These are phyloP conservation scores for Boletus smithii DNA, from an alignment of 1,284 basidiomycete genomes.

Conservation along the genomic window DNA sequence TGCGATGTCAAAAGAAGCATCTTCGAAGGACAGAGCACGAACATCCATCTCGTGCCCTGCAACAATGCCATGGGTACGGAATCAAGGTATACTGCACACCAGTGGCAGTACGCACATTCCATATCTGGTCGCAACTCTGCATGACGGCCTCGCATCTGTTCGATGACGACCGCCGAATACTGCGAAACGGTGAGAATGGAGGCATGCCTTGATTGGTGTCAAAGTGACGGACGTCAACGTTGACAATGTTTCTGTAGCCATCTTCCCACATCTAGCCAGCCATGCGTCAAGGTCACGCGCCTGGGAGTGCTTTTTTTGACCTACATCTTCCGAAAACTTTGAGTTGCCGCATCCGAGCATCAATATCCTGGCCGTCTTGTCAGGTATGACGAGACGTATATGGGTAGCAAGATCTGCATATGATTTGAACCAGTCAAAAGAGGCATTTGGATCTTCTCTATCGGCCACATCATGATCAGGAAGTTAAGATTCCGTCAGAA, in stretches of 20 bases:
- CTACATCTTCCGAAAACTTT: conserved; percentile 69
- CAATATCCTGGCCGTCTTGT: conserved; percentile 65
- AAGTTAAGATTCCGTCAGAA: not conserved
- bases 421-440: conserved; percentile 88
- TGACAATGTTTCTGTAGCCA: conserved; percentile 82
- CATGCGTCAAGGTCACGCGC: not conserved
- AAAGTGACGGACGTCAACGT: conserved; percentile 64
- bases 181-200: conserved; percentile 30
- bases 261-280: conserved; percentile 80
- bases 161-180: conserved; percentile 81
- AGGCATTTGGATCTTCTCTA: conserved; percentile 60
- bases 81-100: not conserved
- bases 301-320: conserved; percentile 15
- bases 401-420: conserved; percentile 64
- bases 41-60: conserved; percentile 91
- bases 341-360: conserved; percentile 94
- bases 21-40: conserved; percentile 64
- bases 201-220: not conserved
- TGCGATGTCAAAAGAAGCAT: conserved; percentile 75
- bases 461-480: not conserved
- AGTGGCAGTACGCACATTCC: conserved; percentile 56
- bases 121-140: conserved; percentile 57
- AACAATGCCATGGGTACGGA: not conserved
- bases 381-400: conserved; percentile 59
- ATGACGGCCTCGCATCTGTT: conserved; percentile 75